Evolutionary conservation across 2,329 filamentous ascomycete genomes (phyloP), one percentile per base, ranked within the genome.

Genomic region (Xylariaceae sp.): DNA sequence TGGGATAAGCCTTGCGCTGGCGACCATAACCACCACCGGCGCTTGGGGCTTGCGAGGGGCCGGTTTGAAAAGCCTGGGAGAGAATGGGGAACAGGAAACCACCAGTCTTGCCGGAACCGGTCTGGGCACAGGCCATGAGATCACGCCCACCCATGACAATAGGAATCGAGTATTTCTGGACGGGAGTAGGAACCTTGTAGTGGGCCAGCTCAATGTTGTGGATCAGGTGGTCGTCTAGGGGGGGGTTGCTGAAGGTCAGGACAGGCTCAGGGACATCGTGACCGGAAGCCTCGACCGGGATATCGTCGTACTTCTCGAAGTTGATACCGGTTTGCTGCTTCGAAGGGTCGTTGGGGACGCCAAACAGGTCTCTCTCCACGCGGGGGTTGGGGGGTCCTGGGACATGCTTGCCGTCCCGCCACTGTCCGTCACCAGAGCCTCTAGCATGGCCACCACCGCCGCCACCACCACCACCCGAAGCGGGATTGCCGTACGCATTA

Each of bases 301-400:
- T 98, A 63, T 98, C 92, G 58, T 98, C 92, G 67, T 98, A 98
- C 74, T 98, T 98, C 70, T 94, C 83, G 60, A 98, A 98, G 77
- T 98, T 98, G 83, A 98, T 96, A 65, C 92, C 92, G 21, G 88
- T 95, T 56, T 93, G 85, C 63, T 94, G 85, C 75, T 95, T 96
- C 48, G 83, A 79, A 44, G 90, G 87, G 57, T 96, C 92, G 61
- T 96, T 90, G 51, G 81, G 70, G 32, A 83, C 71, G 55, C 92
- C 92, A 60, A 95, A 98, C 33, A 98, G 83, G 58, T 98, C 92
- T 52, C 89, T 89, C 75, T 98, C 92, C 29, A 94, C 48, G 51
- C 90, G 88, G 45, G 81, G 75, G 69, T 96, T 96, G 51, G 81
- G 63, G 44, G 89, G 87, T 38, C 92, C 92, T 40, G 90, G 76